These are phyloP conservation scores for Colletotrichum phormii DNA, from an alignment of 2,329 filamentous ascomycete genomes.

Conservation along the genomic window DNA sequence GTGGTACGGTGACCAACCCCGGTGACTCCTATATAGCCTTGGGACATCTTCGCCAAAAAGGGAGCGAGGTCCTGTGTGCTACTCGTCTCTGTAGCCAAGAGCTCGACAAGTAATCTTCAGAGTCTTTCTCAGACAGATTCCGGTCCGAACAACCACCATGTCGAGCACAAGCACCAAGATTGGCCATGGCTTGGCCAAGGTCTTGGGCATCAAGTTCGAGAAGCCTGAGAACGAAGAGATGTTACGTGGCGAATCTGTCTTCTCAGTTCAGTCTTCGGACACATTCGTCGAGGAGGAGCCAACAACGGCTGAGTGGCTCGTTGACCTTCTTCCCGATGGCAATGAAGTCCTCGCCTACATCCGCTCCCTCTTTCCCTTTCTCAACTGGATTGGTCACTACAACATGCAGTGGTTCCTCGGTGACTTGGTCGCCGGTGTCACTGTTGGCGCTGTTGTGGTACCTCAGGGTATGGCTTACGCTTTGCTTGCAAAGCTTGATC, in stretches of 20 bases:
- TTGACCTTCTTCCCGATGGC: constrained; percentile 69
- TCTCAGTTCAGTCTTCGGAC: constrained; percentile 78
- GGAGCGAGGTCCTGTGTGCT: background rate
- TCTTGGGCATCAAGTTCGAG: constrained; percentile 84
- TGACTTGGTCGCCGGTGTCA: constrained; percentile 83
- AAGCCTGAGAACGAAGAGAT: constrained; percentile 75
- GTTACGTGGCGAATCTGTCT: constrained; percentile 81
- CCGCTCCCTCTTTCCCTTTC: constrained; percentile 84
- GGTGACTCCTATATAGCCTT: constrained; percentile 27
- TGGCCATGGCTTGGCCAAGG: constrained; percentile 81
- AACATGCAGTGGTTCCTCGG: constrained; percentile 90
- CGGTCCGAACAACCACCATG: constrained; percentile 44
- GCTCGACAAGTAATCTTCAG: background rate
- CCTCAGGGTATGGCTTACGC: constrained; percentile 98
- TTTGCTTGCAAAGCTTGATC: constrained; percentile 80
- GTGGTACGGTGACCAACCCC: constrained; percentile 16
- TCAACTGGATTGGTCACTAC: constrained; percentile 89
- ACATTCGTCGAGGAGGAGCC: constrained; percentile 88
- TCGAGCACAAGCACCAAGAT: constrained; percentile 62
- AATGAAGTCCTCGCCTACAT: constrained; percentile 70
- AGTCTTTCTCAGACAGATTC: background rate
- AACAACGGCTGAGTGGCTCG: constrained; percentile 78
- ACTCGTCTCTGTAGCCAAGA: background rate
- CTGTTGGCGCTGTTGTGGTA: constrained; percentile 79
- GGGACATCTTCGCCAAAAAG: constrained; percentile 1